Conservation (phyloP, 768 basidiomycete genomes). For the Mycena metata region DNA sequence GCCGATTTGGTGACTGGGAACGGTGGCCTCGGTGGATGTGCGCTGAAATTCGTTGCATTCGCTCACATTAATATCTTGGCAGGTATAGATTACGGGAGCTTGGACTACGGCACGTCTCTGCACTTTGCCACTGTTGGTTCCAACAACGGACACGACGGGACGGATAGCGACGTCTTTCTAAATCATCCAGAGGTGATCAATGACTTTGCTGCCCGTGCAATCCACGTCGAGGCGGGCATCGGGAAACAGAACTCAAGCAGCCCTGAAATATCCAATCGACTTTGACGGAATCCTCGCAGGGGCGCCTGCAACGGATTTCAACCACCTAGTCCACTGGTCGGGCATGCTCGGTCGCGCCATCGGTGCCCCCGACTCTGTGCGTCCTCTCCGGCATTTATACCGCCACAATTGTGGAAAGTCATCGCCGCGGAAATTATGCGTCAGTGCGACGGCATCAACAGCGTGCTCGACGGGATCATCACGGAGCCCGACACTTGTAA, state of each 20-base stretch:
- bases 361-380: conserved; percentile 27
- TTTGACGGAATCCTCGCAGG: conserved; percentile 48
- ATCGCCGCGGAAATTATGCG: conserved; percentile 35
- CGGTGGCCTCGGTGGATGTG: conserved; percentile 37
- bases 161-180: conserved; percentile 32
- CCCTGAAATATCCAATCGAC: conserved; percentile 43
- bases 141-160: conserved; percentile 45
- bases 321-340: conserved; percentile 28
- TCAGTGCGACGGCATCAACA: conserved; percentile 39
- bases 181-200: conserved; percentile 43
- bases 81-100: conserved; percentile 39
- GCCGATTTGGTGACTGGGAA: conserved; percentile 31
- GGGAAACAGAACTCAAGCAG: conserved; percentile 43
- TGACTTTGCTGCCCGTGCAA: conserved; percentile 43
- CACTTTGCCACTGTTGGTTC: conserved; percentile 43
- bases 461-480: conserved; percentile 42
- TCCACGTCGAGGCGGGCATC: conserved; percentile 43
- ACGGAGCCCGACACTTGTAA: conserved; percentile 40
- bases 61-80: background rate
- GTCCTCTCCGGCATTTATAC: conserved; percentile 36
- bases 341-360: conserved; percentile 8
- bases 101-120: conserved; percentile 39
- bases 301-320: conserved; percentile 40
- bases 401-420: conserved; percentile 36
- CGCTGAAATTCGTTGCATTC: background rate